Base-by-base conservation (phyloP, 2,329 filamentous ascomycete genomes). In the Aspergillus sp. region DNA sequence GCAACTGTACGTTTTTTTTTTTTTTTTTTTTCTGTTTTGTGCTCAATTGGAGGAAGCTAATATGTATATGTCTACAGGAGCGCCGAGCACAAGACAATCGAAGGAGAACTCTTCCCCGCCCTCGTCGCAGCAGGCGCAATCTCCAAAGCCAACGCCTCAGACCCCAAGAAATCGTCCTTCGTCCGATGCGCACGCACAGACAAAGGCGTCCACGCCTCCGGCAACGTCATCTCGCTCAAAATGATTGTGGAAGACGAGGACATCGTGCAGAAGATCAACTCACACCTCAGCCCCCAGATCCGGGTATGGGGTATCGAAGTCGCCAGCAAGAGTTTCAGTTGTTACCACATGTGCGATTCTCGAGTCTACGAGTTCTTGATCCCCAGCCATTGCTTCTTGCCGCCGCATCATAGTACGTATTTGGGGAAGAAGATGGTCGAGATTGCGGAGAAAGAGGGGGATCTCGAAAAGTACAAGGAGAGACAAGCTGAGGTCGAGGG, bases 321-420 rank as follows among this genome's bases (percentile, higher is more conserved):
- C 45, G 94, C 91, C 1, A 91, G 85, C 64, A 91, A 90, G 55
- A 82, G 83, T 57, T 98, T 97, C 75, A 96, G 88, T 68, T 91
- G 88, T 70, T 98, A 98, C 70, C 86, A 95, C 64, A 81, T 88
- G 48, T 96, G 91, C 70, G 93, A 98, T 69, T 95, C 90, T 22
- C 80, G 93, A 57, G 94, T 90, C 78, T 98, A 98, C 71, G 93
- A 98, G 72, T 98, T 98, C 65, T 76, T 98, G 45, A 88, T 98
- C 67, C 93, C 93, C 2, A 93, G 87, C 38, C 90, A 97, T 69
- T 89, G 87, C 48, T 87, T 98, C 58, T 73, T 98, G 27, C 93
- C 93, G 17, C 93, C 93, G 0, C 90, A 97, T 64, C 90, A 90
- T 0, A 84, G 85, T 53, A 94, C 88, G 52, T 95, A 81, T 65